Base-by-base conservation (phyloP, 1,284 basidiomycete species). In the Trichosporon ovoides region DNA sequence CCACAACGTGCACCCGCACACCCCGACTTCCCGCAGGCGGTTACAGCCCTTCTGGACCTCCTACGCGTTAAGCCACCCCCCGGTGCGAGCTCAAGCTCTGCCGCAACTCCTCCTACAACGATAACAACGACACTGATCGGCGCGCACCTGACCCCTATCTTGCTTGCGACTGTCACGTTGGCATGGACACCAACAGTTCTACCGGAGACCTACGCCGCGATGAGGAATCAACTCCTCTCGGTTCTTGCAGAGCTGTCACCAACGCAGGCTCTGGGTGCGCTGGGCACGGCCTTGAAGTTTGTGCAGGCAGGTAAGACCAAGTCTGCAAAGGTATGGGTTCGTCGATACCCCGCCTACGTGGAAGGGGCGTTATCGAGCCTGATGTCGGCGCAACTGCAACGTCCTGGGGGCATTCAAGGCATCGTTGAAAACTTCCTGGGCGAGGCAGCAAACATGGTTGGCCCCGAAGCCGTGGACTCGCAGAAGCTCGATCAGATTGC, bases 371-470 rank as follows among this genome's bases (percentile, higher is more conserved):
- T 71, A 24, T 61, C 64, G 24, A 63, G 58, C 3, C 58, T 71
- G 20, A 63, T 74, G 61, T 66, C 64, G 22, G 61, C 56, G 16
- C 69, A 71, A 56, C 57, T 73, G 10, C 54, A 66, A 38, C 49
- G 70, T 18, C 64, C 64, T 4, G 68, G 70, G 24, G 73, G 73
- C 11, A 66, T 74, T 0, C 63, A 57, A 22, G 73, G 68, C 0
- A 53, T 75, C 37, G 69, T 75, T 68, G 68, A 70, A 49, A 71
- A 71, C 56, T 64, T 72, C 7, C 64, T 74, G 33, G 72, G 73
- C 7, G 71, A 72, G 38, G 62, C 63, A 13, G 64, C 60, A 1
- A 66, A 60, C 28, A 59, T 66, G 62, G n/a, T 19, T 19, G 58
- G 40, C 12, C 34, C 43, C 1, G 49, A 55, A 65, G 71, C 68